Evolutionary conservation across 139 green algal species (phyloP).

Genomic region (Axilococcus clingmanii): DNA sequence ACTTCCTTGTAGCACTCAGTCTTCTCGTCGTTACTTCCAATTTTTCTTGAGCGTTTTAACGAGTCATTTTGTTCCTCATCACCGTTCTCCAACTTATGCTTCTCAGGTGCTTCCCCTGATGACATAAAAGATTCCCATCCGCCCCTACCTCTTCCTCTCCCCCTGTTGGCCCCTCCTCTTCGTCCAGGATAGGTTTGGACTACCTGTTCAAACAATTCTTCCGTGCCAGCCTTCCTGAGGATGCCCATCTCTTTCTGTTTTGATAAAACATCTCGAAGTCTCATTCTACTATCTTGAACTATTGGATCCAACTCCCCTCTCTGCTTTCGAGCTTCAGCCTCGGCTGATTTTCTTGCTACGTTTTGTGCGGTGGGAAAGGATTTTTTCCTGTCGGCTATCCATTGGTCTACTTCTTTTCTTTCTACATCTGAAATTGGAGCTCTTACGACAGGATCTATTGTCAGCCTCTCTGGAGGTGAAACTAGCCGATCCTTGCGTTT

Average conservation of each 20-base stretch:
- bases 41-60: background rate
- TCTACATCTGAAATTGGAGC: conserved; percentile 12
- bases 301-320: conserved; percentile 16
- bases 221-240: conserved; percentile 12
- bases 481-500: conserved; percentile 17
- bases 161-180: background rate
- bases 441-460: conserved; percentile 4
- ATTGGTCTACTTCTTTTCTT: conserved; percentile 14
- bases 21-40: background rate
- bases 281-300: conserved; percentile 9
- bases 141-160: background rate
- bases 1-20: background rate
- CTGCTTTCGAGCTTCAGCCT: conserved; percentile 1
- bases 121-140: background rate
- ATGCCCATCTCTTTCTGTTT: conserved; percentile 21
- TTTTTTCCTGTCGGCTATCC: conserved; percentile 16
- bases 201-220: conserved; percentile 13
- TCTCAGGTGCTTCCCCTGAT: conserved; percentile 5
- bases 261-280: conserved; percentile 15
- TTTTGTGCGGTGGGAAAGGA: conserved; percentile 12
- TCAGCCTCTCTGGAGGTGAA: conserved; percentile 14
- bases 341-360: conserved; percentile 8
- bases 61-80: conserved; percentile 1
- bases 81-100: conserved; percentile 4
- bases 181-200: background rate